Conservation (phyloP, 208 protist genomes). For the Leishmania martiniquensis region DNA sequence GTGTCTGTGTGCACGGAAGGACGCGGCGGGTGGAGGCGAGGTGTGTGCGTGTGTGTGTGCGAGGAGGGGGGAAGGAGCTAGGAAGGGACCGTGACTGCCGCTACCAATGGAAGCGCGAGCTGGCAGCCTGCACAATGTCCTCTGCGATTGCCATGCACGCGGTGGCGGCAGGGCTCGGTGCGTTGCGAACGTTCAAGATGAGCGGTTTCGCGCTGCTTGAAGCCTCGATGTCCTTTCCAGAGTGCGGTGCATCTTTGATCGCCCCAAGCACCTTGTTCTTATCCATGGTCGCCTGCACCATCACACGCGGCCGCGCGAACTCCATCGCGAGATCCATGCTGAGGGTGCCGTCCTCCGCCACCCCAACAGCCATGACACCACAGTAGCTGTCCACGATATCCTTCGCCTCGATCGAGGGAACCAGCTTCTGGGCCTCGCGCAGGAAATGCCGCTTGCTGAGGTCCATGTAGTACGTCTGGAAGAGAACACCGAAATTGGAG, state of each 20-base stretch:
- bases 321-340: conserved; percentile 81
- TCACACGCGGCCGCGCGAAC: conserved; percentile 59
- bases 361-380: conserved; percentile 75
- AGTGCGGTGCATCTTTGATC: conserved; percentile 21
- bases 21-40: too few species aligned
- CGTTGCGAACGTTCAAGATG: conserved; percentile 91
- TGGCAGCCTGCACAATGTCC: conserved; percentile 69
- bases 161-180: conserved; percentile 88
- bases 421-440: conserved; percentile 65
- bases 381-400: conserved; percentile 80
- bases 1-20: neutral
- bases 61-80: neutral
- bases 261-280: conserved; percentile 51
- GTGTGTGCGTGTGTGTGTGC: too few species aligned
- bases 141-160: conserved; percentile 88
- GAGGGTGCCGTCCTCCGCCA: conserved; percentile 56
- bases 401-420: conserved; percentile 62
- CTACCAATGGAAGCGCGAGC: conserved; percentile 72
- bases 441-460: conserved; percentile 64
- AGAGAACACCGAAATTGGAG: conserved; percentile 54
- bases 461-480: conserved; percentile 74
- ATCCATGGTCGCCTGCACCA: conserved; percentile 45
- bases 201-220: conserved; percentile 37
- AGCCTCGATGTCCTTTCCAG: neutral
- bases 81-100: neutral